phyloP scores from a whole-genome alignment of 2,329 filamentous ascomycete genomes.

The Bipolaris bicolor region DNA sequence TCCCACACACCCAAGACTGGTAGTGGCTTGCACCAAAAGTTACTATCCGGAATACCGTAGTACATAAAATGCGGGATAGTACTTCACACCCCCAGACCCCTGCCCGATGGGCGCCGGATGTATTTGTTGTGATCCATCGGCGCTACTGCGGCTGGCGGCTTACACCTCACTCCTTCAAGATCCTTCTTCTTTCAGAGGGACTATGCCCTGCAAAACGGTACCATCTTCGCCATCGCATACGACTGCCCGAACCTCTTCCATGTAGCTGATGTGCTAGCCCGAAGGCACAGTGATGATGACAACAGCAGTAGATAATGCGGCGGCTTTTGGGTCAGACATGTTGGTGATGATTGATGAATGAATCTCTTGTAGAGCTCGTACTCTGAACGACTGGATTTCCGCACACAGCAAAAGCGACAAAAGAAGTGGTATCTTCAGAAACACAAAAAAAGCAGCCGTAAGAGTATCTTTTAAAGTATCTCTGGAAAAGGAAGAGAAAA shows the following conservation, averaged over 20 bases:
- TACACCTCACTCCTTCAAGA: neutral
- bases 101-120: neutral
- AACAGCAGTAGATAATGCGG: conserved; percentile 26
- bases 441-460: neutral
- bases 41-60: neutral
- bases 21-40: neutral
- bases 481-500: neutral
- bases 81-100: neutral
- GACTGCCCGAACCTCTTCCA: neutral
- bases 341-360: neutral
- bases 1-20: no score
- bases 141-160: neutral
- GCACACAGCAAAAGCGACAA: neutral
- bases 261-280: neutral
- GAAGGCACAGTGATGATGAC: conserved; percentile 26
- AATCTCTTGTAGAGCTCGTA: neutral
- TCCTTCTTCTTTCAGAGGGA: neutral
- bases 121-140: neutral
- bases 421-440: neutral
- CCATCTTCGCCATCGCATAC: neutral
- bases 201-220: neutral
- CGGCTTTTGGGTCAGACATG: conserved; percentile 25
- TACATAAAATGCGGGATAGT: neutral
- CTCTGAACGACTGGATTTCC: neutral
- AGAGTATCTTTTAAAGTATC: neutral